A percentile compares a stretch with the other conserved stretches of the same genome.
Evolutionary conservation across 371 early-diverging fungal species (phyloP).

Genomic region (Umbelopsis sp.): DNA sequence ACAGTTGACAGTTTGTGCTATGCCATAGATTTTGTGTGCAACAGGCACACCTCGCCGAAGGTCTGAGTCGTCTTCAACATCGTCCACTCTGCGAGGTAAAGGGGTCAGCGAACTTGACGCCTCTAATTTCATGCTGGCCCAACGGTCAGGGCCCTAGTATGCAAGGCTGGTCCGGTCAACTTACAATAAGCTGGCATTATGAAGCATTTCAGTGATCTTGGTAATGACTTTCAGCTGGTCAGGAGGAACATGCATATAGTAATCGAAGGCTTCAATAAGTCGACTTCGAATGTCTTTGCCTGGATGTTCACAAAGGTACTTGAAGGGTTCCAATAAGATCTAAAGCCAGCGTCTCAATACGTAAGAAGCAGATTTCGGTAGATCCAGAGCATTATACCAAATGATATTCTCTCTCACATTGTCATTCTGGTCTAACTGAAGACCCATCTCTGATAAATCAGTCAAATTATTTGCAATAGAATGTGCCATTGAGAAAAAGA

Average conservation of each 20-base stretch:
- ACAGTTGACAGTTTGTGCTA: constrained; percentile 89
- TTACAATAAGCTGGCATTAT: constrained; percentile 91
- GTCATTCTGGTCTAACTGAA: constrained; percentile 1
- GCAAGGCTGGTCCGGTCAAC: constrained; percentile 19
- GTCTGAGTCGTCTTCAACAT: constrained; percentile 93
- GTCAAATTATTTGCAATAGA: not conserved
- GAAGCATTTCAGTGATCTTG: constrained; percentile 91
- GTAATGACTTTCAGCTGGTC: constrained; percentile 74
- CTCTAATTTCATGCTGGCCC: too few species aligned
- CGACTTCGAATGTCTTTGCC: constrained; percentile 93
- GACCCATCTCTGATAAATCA: not conserved
- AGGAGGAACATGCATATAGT: constrained; percentile 83
- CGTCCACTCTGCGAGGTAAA: constrained; percentile 77
- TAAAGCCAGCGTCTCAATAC: constrained; percentile 21
- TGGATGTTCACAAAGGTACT: constrained; percentile 80
- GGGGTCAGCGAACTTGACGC: not conserved
- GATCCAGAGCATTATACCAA: too few species aligned
- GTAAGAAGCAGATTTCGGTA: not conserved
- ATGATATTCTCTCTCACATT: not conserved
- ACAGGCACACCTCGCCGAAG: constrained; percentile 92
- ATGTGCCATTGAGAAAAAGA: not conserved
- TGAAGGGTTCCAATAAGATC: constrained; percentile 82
- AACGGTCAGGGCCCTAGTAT: not conserved
- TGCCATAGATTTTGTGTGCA: constrained; percentile 94
- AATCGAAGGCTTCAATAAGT: constrained; percentile 88